Base-by-base conservation (phyloP, 495 filamentous ascomycete genomes). In the Xylaria cubensis region DNA sequence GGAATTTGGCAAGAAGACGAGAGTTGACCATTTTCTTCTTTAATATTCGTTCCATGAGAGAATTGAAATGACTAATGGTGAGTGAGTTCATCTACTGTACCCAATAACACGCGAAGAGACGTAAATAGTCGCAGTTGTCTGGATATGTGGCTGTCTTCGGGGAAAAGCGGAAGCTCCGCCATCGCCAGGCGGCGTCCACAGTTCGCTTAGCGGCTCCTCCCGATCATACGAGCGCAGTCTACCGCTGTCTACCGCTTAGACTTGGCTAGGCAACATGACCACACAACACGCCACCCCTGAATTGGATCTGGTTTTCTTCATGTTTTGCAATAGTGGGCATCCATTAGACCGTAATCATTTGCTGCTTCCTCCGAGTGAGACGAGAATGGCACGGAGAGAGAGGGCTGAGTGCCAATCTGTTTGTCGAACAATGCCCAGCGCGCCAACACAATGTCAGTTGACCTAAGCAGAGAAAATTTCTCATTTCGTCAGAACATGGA, bases 341-440 rank as follows among this genome's bases (percentile, higher is more conserved):
- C 67, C 67, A 26, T 41, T 70, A 41, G 67, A 36, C 67, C 58
- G 55, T 70, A 42, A 56, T 39, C 50, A 5, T 39, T 15, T 19
- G n/a, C n/a, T 48, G 39, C 24, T 12, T 26, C n/a, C 21, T 32
- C 50, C 26, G 55, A 63, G 67, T 21, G 12, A 34, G 9, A 62
- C 67, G 67, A 70, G 55, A 70, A 56, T 70, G 67, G 39, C 36
- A 70, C 67, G 67, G 67, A 24, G 44, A 55, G 21, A 55, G 21
- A 15, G 50, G 17, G 32, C 44, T 53, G 64, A 46, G 26, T 51
- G 46, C 15, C 15, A 39, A 61, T 61, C 58, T n/a, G 39, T 34
- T 15, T 29, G 36, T 51, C n/a, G 61, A 24, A 44, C 36, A 64
- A 64, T 44, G 61, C 61, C 36, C n/a, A 17, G 36, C 32, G 24